Evolutionary conservation across 345 rosid species (phyloP).

Genomic region (Triadica sebifera): DNA sequence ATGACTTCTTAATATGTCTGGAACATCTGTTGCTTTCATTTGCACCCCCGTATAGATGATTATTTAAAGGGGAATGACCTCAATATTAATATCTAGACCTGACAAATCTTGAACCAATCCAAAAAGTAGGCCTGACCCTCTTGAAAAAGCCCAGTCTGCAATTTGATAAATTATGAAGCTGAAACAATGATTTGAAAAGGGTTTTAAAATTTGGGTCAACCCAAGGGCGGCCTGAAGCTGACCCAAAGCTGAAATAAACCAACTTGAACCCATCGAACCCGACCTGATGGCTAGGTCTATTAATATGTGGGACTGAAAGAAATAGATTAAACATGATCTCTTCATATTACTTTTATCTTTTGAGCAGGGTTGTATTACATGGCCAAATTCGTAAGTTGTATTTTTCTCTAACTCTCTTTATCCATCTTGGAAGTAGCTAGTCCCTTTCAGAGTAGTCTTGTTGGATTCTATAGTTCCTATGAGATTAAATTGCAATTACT

Average conservation of each 20-base stretch:
- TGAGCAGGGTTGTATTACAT: neutral
- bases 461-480: constrained; percentile 17
- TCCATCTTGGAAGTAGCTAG: neutral
- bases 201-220: too few relatives aligned
- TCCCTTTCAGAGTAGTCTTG: neutral
- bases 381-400: neutral
- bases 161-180: too few relatives aligned
- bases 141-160: too few relatives aligned
- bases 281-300: too few relatives aligned
- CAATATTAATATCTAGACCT: too few relatives aligned
- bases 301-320: too few relatives aligned
- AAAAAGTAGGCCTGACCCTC: too few relatives aligned
- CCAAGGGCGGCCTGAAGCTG: too few relatives aligned
- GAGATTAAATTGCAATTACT: constrained; percentile 21
- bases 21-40: neutral
- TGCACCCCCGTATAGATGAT: neutral
- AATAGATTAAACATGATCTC: neutral
- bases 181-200: too few relatives aligned
- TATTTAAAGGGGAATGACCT: neutral
- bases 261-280: too few relatives aligned
- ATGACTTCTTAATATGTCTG: neutral
- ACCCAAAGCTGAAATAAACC: too few relatives aligned
- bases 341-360: neutral
- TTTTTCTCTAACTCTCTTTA: neutral
- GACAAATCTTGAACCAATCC: too few relatives aligned